Evolutionary conservation across 2,329 filamentous ascomycete species (phyloP), one percentile per base, ranked within the genome.

Genomic region (Penicillium sp.): DNA sequence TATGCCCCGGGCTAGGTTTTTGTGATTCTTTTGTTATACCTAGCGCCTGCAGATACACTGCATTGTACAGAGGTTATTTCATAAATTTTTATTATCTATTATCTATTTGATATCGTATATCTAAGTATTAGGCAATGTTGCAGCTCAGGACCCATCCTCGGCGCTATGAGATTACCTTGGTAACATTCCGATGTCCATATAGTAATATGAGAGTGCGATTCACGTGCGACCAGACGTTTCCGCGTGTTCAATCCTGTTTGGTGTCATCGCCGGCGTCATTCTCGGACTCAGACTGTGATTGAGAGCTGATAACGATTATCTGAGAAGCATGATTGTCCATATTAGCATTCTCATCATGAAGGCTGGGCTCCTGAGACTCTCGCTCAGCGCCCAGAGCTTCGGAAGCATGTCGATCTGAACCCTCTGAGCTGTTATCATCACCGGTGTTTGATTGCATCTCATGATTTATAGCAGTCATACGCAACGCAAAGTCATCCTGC

Each of bases 401-500:
- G 6, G 43, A 49, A 32, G 22, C 45, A 34, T 16, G 13, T 18
- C 47, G 31, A 43, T 42, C 24, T 24, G 4, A 43, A 36, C 56
- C 53, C 1, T 50, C 54, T 4, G 49, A 49, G 9, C 49, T 52
- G 36, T 45, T 54, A 14, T 44, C 55, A 40, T 71, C 66, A n/a
- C 58, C 60, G 29, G 31, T 45, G 9, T 45, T 47, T 9, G 43
- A 24, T 6, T 48, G 55, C 27, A 64, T 56, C 10, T 76, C 72
- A 4, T 61, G 64, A 44, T 90, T 85, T 27, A 92, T 83, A 1
- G 80, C 81, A 21, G 84, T 81, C 90, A 96, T 92, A 7, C 83
- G 78, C 4, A 79, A 63, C 7, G 89, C 80, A 65, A 96, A 96
- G 50, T 95, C 90, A 46, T 82, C 82, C 68, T 93, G 90, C 11